These are phyloP conservation scores for Curvularia verruculosa DNA, from an alignment of 2,329 filamentous ascomycete genomes.

Conservation along the genomic window DNA sequence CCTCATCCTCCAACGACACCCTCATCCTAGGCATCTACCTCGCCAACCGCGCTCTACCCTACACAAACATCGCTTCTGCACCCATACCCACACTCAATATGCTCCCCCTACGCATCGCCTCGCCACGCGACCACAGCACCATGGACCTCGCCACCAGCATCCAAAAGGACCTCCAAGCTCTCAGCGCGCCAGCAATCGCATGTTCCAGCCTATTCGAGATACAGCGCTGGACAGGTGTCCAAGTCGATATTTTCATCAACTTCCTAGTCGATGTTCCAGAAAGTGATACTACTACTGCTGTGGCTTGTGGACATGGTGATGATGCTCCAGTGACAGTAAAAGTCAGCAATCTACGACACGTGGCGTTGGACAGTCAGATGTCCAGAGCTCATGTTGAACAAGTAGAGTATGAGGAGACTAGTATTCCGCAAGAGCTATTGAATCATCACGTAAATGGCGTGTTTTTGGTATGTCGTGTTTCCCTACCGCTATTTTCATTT, in stretches of 20 bases:
- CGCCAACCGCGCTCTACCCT: constrained; percentile 70
- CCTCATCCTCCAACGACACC: constrained; percentile 44
- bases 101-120: constrained; percentile 69
- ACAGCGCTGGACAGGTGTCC: constrained; percentile 73
- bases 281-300: constrained; percentile 6
- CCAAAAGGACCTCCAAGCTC: constrained; percentile 69
- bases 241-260: constrained; percentile 78
- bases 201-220: constrained; percentile 73
- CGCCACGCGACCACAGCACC: constrained; percentile 44
- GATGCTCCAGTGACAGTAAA: neutral
- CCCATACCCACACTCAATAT: constrained; percentile 78
- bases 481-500: constrained; percentile 17
- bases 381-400: neutral
- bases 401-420: neutral
- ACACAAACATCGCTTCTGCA: constrained; percentile 57
- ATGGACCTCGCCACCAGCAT: constrained; percentile 64
- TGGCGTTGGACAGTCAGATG: neutral
- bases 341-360: too few species aligned
- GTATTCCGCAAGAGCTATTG: constrained; percentile 26
- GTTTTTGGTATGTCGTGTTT: constrained; percentile 50
- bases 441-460: constrained; percentile 31
- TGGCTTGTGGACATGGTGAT: too few species aligned
- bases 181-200: constrained; percentile 63
- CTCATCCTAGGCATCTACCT: constrained; percentile 81
- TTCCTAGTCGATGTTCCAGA: constrained; percentile 67